Percentiles rank a stretch among this genome's conserved stretches.
phyloP scores from a whole-genome alignment of 139 green algal genomes.

The Chlorella sp. region DNA sequence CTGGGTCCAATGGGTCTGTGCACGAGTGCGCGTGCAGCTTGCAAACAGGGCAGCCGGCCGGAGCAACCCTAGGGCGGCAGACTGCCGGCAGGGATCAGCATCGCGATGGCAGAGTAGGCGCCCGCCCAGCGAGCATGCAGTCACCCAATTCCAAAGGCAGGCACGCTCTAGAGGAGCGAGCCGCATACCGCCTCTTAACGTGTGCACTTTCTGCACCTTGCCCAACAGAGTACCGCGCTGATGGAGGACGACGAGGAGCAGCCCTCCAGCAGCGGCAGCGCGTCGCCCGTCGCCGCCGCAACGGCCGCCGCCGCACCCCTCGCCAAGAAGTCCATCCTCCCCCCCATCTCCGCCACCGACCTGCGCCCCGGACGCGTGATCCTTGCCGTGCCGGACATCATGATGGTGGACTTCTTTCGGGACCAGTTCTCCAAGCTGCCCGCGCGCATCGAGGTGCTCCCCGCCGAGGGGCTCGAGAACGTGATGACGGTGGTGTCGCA shows the following conservation, averaged over 20 bases:
- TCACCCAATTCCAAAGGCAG: no score
- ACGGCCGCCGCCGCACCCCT: no score
- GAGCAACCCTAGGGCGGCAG: not conserved
- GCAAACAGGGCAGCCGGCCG: no score
- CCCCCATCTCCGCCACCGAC: not conserved
- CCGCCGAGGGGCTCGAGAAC: slow-evolving; percentile 28
- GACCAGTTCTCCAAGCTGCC: slow-evolving; percentile 31
- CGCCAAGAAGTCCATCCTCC: no score
- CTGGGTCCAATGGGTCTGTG: not conserved
- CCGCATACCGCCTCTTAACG: not conserved
- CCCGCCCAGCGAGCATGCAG: no score
- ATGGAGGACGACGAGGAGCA: not conserved
- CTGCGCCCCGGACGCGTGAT: slow-evolving; percentile 29
- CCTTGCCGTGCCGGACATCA: slow-evolving; percentile 33
- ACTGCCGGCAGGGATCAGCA: not conserved
- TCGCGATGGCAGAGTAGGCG: not conserved
- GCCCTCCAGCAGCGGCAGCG: not conserved
- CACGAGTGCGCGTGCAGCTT: no score
- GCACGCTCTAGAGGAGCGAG: no score
- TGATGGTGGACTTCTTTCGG: slow-evolving; percentile 40
- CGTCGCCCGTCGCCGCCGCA: no score
- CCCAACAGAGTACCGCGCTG: not conserved
- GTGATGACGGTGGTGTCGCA: slow-evolving; percentile 30
- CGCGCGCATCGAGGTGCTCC: slow-evolving; percentile 32
- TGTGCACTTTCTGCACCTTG: not conserved